phyloP scores from a whole-genome alignment of 2,329 filamentous ascomycete genomes.

The Tolypocladium inflatum region DNA sequence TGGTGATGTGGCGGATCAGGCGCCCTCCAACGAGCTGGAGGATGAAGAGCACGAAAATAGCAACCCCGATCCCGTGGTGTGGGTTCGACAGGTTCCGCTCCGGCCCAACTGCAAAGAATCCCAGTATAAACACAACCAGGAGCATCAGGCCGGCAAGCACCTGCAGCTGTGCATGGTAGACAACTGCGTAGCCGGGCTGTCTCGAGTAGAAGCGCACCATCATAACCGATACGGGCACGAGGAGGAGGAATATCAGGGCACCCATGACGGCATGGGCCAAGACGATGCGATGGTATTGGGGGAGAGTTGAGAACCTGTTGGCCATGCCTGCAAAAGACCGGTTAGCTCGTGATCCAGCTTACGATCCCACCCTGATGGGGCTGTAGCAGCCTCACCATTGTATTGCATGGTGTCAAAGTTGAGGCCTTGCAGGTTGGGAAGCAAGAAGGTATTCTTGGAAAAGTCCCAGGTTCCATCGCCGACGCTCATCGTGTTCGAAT shows the following conservation, averaged over 20 bases:
- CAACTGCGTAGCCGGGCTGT: conserved; percentile 50
- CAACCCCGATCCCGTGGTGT: conserved; percentile 75
- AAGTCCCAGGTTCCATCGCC: conserved; percentile 82
- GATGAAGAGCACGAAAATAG: conserved; percentile 64
- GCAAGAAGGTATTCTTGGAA: conserved; percentile 63
- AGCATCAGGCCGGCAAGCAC: conserved; percentile 58
- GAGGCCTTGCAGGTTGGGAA: conserved; percentile 67
- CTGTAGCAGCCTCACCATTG: conserved; percentile 52
- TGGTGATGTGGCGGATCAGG: conserved; percentile 45
- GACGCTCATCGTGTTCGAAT: conserved; percentile 64
- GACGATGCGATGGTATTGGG: conserved; percentile 63
- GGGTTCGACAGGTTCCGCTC: conserved; percentile 66
- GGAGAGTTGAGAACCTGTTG: conserved; percentile 62
- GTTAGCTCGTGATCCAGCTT: neutral
- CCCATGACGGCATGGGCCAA: conserved; percentile 63
- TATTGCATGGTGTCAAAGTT: conserved; percentile 78
- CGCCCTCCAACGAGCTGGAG: conserved; percentile 63
- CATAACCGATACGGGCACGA: conserved; percentile 67
- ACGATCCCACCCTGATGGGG: neutral
- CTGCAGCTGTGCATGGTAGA: conserved; percentile 66
- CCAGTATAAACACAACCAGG: conserved; percentile 64
- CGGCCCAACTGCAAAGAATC: conserved; percentile 70
- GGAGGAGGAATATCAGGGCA: conserved; percentile 62
- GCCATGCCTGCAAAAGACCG: conserved; percentile 56
- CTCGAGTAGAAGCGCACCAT: conserved; percentile 61